A percentile compares a stretch with the other conserved stretches of the same genome.
Evolutionary conservation across 352 stramenopile genomes (phyloP).

Genomic region (Thraustotheca clavata): DNA sequence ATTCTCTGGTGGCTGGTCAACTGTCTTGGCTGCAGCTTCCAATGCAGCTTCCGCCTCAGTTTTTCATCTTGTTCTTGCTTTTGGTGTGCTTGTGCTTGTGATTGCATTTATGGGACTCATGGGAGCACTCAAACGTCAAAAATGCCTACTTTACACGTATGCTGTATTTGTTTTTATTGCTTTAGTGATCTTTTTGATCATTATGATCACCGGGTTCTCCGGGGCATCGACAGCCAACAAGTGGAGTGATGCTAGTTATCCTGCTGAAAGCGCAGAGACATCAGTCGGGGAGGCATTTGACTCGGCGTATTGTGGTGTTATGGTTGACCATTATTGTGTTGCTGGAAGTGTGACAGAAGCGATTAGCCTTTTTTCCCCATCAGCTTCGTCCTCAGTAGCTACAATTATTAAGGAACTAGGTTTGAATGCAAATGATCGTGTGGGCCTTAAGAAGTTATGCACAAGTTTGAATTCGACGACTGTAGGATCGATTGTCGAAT

Average conservation of each 20-base stretch:
- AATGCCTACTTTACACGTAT: slow-evolving; percentile 64
- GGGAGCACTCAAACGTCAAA: slow-evolving; percentile 56
- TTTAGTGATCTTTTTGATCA: slow-evolving; percentile 48
- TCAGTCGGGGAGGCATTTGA: slow-evolving; percentile 66
- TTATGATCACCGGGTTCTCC: slow-evolving; percentile 46
- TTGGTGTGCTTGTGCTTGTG: slow-evolving; percentile 57
- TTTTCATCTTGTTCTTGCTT: slow-evolving; percentile 55
- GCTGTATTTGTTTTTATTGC: slow-evolving; percentile 51
- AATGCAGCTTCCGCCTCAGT: slow-evolving; percentile 51
- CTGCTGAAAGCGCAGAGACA: slow-evolving; percentile 32
- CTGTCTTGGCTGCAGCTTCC: slow-evolving; percentile 63
- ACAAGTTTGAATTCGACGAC: background rate
- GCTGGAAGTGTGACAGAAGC: slow-evolving; percentile 7
- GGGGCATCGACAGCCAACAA: slow-evolving; percentile 44
- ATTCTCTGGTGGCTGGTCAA: slow-evolving; percentile 54
- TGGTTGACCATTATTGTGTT: slow-evolving; percentile 69
- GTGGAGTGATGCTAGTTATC: slow-evolving; percentile 39
- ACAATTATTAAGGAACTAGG: slow-evolving; percentile 51
- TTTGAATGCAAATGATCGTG: background rate
- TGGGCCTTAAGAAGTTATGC: background rate
- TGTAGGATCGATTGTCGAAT: slow-evolving; percentile 7
- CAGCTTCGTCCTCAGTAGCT: slow-evolving; percentile 32
- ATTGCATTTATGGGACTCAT: slow-evolving; percentile 62
- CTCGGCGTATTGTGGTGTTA: slow-evolving; percentile 66
- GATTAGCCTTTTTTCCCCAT: slow-evolving; percentile 20